These are phyloP conservation scores for Phytophthora hibernalis DNA, from an alignment of 352 stramenopile genomes.

Conservation along the genomic window DNA sequence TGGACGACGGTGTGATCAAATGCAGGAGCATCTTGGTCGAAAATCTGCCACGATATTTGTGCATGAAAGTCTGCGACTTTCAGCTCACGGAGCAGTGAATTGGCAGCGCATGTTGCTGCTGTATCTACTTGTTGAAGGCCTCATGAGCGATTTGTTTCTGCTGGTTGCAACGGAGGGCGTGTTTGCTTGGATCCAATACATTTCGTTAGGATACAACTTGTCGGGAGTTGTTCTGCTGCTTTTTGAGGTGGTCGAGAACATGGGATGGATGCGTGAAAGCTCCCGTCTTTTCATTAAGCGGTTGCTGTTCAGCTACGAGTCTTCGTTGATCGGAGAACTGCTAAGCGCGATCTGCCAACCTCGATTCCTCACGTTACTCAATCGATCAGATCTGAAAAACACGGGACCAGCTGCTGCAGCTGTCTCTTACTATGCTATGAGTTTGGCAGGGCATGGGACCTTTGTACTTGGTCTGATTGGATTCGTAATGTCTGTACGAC, in stretches of 20 bases:
- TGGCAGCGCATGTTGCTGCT: slow-evolving; percentile 18
- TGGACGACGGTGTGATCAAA: slow-evolving; percentile 4
- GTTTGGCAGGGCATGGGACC: slow-evolving; percentile 1
- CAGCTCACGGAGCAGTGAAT: slow-evolving; percentile 18
- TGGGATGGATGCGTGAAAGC: slow-evolving; percentile 2
- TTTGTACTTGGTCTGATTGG: slow-evolving; percentile 18
- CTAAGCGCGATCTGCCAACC: slow-evolving; percentile 7
- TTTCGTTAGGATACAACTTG: slow-evolving; percentile 31
- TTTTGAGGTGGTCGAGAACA: slow-evolving; percentile 31
- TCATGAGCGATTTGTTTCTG: slow-evolving; percentile 36
- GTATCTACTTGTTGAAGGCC: slow-evolving; percentile 21
- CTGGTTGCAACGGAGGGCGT: slow-evolving; percentile 20
- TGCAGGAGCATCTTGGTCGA: slow-evolving; percentile 1
- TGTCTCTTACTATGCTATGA: slow-evolving; percentile 17
- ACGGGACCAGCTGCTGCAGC: neutral
- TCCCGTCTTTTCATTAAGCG: slow-evolving; percentile 10
- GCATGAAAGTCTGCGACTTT: slow-evolving; percentile 11
- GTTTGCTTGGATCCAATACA: slow-evolving; percentile 25
- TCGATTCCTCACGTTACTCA: slow-evolving; percentile 13
- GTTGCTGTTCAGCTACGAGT: slow-evolving; percentile 23
- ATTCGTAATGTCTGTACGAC: slow-evolving; percentile 18
- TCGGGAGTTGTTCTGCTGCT: slow-evolving; percentile 24
- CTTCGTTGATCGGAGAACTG: slow-evolving; percentile 20
- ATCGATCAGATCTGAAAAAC: neutral
- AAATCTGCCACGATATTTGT: slow-evolving; percentile 6